A percentile compares a stretch with the other conserved stretches of the same genome.
These are phyloP conservation scores for Hamamelis virginiana DNA, from an alignment of 164 flowering plant species.

Conservation along the genomic window DNA sequence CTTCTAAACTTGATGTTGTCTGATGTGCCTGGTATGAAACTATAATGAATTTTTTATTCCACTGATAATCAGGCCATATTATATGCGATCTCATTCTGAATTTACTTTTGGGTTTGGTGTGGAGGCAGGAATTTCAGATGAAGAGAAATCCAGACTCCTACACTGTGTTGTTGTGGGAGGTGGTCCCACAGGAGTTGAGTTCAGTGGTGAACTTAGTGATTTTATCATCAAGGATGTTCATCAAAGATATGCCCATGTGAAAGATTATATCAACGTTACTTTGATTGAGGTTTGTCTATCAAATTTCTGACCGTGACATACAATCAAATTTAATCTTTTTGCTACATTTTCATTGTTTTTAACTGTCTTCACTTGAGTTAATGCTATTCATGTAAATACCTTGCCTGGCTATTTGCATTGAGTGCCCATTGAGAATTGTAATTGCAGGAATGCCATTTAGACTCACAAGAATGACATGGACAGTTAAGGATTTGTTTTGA, in stretches of 20 bases:
- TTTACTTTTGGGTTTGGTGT: conserved; percentile 8
- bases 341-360: background rate
- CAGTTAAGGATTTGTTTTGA: no score
- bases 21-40: conserved; percentile 73
- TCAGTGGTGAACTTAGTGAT: conserved; percentile 99
- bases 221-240: conserved; percentile 84
- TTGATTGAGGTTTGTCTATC: conserved; percentile 75
- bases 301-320: background rate
- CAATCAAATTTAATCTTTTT: background rate
- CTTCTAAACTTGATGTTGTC: conserved; percentile 94
- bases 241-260: conserved; percentile 90
- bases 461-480: no score
- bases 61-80: background rate
- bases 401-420: background rate
- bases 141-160: conserved; percentile 75
- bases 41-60: background rate
- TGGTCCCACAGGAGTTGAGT: conserved; percentile 99
- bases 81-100: background rate
- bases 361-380: background rate
- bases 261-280: conserved; percentile 86
- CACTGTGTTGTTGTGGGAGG: conserved; percentile 99
- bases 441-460: background rate
- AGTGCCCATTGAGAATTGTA: background rate
- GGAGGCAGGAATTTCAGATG: conserved; percentile 72
- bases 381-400: background rate